Percentiles rank a stretch among this genome's conserved stretches.
Evolutionary conservation across 2,329 filamentous ascomycete genomes (phyloP).

Genomic region (Chaetomium strumarium): DNA sequence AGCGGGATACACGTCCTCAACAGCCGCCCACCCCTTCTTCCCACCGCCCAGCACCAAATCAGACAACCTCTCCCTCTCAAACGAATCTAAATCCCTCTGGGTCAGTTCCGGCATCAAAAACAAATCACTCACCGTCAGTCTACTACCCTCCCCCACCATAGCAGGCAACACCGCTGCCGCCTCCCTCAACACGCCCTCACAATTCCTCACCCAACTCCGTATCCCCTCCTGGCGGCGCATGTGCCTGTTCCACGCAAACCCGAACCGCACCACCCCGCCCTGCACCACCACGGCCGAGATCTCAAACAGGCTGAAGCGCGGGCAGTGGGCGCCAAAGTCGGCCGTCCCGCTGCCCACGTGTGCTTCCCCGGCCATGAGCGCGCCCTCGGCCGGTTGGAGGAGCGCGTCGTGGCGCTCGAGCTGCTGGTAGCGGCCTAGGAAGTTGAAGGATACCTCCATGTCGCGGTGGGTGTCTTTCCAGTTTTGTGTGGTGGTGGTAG

Average conservation of each 20-base stretch:
- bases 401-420: conserved; percentile 34
- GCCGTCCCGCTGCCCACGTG: conserved; percentile 17
- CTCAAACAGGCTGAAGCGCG: conserved; percentile 40
- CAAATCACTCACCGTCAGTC: conserved; percentile 14
- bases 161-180: conserved; percentile 15
- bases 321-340: conserved; percentile 18
- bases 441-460: conserved; percentile 46
- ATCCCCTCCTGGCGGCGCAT: conserved; percentile 42
- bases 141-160: neutral
- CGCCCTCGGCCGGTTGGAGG: conserved; percentile 23
- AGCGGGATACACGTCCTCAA: conserved; percentile 24
- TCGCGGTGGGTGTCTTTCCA: conserved; percentile 30
- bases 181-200: conserved; percentile 10
- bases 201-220: conserved; percentile 37
- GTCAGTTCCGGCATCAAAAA: conserved; percentile 31
- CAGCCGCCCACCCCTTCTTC: conserved; percentile 18
- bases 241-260: conserved; percentile 44
- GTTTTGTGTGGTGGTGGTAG: too few relatives aligned
- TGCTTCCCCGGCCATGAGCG: conserved; percentile 21
- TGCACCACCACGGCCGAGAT: conserved; percentile 44
- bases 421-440: conserved; percentile 40
- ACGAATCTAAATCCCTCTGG: conserved; percentile 36
- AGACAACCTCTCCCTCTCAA: conserved; percentile 39
- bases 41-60: conserved; percentile 29
- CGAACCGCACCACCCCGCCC: conserved; percentile 38